Conservation (phyloP, 805 yeast species). For the Naumovozyma castellii region DNA sequence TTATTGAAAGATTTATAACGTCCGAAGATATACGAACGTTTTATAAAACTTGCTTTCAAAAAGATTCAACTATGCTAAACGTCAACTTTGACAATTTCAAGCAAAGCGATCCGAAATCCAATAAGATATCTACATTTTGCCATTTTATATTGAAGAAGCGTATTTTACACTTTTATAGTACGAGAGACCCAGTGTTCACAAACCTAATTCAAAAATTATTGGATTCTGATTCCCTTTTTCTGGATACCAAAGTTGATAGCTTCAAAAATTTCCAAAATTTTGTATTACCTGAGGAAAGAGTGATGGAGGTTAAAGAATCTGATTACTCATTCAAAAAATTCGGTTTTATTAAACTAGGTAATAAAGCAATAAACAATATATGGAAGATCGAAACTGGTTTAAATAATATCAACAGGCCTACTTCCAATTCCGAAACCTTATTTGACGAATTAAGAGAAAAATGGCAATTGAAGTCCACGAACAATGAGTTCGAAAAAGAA, state of each 20-base stretch:
- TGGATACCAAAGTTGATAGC: constrained; percentile 17
- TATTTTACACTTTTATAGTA: constrained; percentile 15
- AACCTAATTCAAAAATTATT: constrained; percentile 8
- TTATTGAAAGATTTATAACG: constrained; percentile 11
- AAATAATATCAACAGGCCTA: constrained; percentile 20
- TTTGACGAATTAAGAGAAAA: constrained; percentile 11
- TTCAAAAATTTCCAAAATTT: constrained; percentile 19
- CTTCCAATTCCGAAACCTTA: constrained; percentile 16
- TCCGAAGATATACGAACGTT: constrained; percentile 13
- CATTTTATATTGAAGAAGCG: constrained; percentile 12
- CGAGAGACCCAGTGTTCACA: constrained; percentile 18
- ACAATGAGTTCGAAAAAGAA: constrained; percentile 2
- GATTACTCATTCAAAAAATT: constrained; percentile 22
- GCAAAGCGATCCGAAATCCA: constrained; percentile 10
- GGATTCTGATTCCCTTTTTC: constrained; percentile 10
- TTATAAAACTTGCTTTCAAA: constrained; percentile 15
- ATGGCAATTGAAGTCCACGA: constrained; percentile 6
- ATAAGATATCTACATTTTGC: constrained; percentile 10
- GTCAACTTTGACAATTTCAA: constrained; percentile 4
- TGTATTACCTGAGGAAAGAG: constrained; percentile 2
- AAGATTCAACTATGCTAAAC: constrained; percentile 11
- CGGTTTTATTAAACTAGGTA: constrained; percentile 27
- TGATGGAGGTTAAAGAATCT: background rate
- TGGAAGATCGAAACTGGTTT: constrained; percentile 37
- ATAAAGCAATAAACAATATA: constrained; percentile 22